Evolutionary conservation across 23 red algal species (phyloP).

Genomic region (Agarophyton chilense): DNA sequence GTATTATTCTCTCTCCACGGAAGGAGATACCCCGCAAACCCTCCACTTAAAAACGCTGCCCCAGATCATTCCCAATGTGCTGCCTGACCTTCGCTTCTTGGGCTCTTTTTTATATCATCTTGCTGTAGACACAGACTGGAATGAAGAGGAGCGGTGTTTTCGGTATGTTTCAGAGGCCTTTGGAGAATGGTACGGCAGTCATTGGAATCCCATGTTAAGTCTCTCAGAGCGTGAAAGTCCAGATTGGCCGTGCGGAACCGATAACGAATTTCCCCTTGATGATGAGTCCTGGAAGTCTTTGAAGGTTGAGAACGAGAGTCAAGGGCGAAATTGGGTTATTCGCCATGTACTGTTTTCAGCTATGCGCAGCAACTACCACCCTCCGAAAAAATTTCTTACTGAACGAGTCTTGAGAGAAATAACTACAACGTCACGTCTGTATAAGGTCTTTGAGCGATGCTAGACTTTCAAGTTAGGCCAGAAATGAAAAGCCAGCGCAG

Average conservation of each 20-base stretch:
- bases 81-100: constrained; percentile 35
- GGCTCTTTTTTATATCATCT: constrained; percentile 58
- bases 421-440: constrained; percentile 67
- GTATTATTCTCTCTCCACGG: constrained; percentile 51
- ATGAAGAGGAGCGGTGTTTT: constrained; percentile 49
- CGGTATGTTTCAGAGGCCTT: constrained; percentile 42
- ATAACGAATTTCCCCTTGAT: neutral
- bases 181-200: constrained; percentile 52
- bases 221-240: neutral
- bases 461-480: no score
- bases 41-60: constrained; percentile 27
- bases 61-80: constrained; percentile 35
- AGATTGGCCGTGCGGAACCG: neutral
- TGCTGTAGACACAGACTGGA: constrained; percentile 66
- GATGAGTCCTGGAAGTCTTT: neutral
- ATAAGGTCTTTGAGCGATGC: constrained; percentile 93
- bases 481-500: no score
- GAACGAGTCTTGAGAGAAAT: constrained; percentile 71
- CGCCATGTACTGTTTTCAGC: constrained; percentile 63
- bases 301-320: neutral
- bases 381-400: constrained; percentile 65
- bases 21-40: neutral
- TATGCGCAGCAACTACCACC: constrained; percentile 53
- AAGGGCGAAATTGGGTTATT: constrained; percentile 54
- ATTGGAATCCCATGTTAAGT: constrained; percentile 39